Percentiles rank a stretch among this genome's conserved stretches.
These are phyloP conservation scores for Yarrowia sp. DNA, from an alignment of 805 yeast species.

Conservation along the genomic window DNA sequence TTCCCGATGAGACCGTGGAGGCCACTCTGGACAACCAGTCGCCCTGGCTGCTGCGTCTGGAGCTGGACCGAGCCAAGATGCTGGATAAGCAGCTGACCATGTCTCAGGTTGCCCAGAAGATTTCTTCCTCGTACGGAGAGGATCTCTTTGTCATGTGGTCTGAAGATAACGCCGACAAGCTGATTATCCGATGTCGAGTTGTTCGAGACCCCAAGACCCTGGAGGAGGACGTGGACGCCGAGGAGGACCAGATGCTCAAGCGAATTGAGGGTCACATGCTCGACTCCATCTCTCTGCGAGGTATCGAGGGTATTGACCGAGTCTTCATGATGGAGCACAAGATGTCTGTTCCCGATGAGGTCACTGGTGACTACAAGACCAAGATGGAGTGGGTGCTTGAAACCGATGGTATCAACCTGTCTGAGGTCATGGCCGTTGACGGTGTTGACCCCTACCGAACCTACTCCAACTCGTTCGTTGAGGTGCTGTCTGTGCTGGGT, in stretches of 20 bases:
- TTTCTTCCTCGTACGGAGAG: slow-evolving; percentile 86
- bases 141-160: slow-evolving; percentile 98
- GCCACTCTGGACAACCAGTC: slow-evolving; percentile 91
- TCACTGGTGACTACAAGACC: slow-evolving; percentile 80
- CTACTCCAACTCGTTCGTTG: slow-evolving; percentile 95
- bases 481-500: slow-evolving; percentile 90
- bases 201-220: slow-evolving; percentile 91
- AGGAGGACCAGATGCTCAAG: slow-evolving; percentile 94
- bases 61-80: slow-evolving; percentile 98
- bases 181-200: slow-evolving; percentile 96
- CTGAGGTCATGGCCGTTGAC: slow-evolving; percentile 90
- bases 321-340: slow-evolving; percentile 58
- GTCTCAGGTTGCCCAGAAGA: slow-evolving; percentile 97
- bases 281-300: slow-evolving; percentile 90
- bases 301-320: slow-evolving; percentile 89
- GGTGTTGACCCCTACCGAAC: slow-evolving; percentile 91
- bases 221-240: slow-evolving; percentile 92
- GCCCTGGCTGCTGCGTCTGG: slow-evolving; percentile 96
- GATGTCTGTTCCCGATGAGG: slow-evolving; percentile 50
- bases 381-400: slow-evolving; percentile 97
- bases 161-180: slow-evolving; percentile 96
- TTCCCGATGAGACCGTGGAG: slow-evolving; percentile 97
- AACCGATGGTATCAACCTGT: slow-evolving; percentile 95
- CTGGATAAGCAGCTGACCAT: slow-evolving; percentile 95
- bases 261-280: slow-evolving; percentile 95